Evolutionary conservation across 2,329 filamentous ascomycete species (phyloP).

Genomic region (Cercospora canescens): DNA sequence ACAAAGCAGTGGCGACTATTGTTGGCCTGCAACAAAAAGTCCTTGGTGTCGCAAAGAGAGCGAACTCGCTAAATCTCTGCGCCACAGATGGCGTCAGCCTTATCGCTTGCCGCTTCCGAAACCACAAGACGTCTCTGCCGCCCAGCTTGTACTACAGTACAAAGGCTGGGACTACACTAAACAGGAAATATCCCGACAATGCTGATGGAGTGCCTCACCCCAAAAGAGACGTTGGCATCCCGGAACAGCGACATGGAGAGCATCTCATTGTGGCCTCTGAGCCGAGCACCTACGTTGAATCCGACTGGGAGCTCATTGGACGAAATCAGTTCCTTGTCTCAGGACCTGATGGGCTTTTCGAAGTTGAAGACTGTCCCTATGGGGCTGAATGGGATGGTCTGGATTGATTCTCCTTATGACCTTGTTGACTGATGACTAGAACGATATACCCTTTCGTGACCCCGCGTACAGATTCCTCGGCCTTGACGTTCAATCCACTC

Average conservation of each 20-base stretch:
- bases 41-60: conserved; percentile 42
- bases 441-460: neutral
- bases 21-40: conserved; percentile 48
- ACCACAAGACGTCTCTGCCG: conserved; percentile 53
- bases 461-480: neutral
- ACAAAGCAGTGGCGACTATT: conserved; percentile 44
- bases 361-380: conserved; percentile 42
- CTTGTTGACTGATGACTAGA: neutral
- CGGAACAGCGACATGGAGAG: conserved; percentile 45
- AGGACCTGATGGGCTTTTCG: conserved; percentile 39
- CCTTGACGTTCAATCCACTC: neutral
- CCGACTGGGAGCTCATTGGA: conserved; percentile 54
- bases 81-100: conserved; percentile 53
- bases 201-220: conserved; percentile 45
- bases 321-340: conserved; percentile 50
- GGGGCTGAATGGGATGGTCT: conserved; percentile 41
- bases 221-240: conserved; percentile 34
- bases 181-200: conserved; percentile 53
- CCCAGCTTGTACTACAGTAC: conserved; percentile 53
- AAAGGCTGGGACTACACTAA: conserved; percentile 52
- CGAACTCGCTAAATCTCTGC: conserved; percentile 55
- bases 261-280: conserved; percentile 58
- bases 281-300: conserved; percentile 54
- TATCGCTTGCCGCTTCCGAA: conserved; percentile 54
- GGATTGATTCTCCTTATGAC: conserved; percentile 26